Conservation (phyloP, 2,329 filamentous ascomycete species). For the Ceratocystis cubensis region DNA sequence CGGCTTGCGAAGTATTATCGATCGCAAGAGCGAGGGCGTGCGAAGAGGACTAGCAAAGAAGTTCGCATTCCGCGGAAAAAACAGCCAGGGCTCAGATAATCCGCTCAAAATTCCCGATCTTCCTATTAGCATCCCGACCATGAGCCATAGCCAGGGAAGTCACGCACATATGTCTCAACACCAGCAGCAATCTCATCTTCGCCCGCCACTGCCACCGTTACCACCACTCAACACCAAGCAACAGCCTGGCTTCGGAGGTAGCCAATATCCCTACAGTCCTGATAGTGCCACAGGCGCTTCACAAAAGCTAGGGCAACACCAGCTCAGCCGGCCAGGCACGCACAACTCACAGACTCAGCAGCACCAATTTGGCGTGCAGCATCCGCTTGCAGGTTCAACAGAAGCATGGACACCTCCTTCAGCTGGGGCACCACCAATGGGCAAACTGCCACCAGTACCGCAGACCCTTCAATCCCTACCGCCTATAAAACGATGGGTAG, state of each 20-base stretch:
- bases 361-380: neutral
- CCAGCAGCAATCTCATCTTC: conserved; percentile 11
- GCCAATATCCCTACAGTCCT: conserved; percentile 19
- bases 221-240: conserved; percentile 17
- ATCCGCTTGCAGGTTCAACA: conserved; percentile 16
- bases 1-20: conserved; percentile 39
- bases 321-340: neutral
- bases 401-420: neutral
- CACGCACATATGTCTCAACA: conserved; percentile 18
- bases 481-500: conserved; percentile 42
- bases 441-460: conserved; percentile 35
- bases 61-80: conserved; percentile 39
- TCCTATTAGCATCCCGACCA: conserved; percentile 24
- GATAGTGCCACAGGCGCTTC: conserved; percentile 13
- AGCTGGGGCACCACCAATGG: conserved; percentile 31
- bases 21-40: conserved; percentile 44
- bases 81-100: conserved; percentile 22
- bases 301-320: neutral
- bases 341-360: neutral
- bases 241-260: conserved; percentile 17
- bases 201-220: neutral
- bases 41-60: conserved; percentile 42
- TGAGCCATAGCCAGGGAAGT: conserved; percentile 21
- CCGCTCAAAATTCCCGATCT: conserved; percentile 18
- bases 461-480: conserved; percentile 26